Evolutionary conservation across 345 rosid genomes (phyloP), one percentile per base, ranked within the genome.

Genomic region (Hibiscus mutabilis): DNA sequence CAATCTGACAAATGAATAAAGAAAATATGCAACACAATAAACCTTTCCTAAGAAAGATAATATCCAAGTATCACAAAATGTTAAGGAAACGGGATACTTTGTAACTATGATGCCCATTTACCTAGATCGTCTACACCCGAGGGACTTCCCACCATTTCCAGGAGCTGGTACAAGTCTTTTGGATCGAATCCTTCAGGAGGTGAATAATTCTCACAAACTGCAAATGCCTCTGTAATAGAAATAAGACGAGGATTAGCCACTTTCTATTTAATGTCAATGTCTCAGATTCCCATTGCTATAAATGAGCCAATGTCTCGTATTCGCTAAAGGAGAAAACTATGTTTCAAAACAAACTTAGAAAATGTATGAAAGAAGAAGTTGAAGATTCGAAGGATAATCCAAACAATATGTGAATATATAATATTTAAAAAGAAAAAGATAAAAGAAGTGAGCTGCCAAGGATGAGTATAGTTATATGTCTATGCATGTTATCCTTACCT

Each of bases 111-210:
- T 47, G n/a, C 12, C 52, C 52, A 13, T 4, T 49, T 49, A 49
- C 55, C 55, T 49, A 49, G 55, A 16, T 49, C 55, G 5, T 49
- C 55, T 49, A 16, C 55, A 15, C 55, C 55, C 1, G 55, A 49
- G 19, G 55, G 55, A 15, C 55, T 49, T 16, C 55, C 55, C 55
- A 49, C 55, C 55, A 49, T 49, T 16, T 49, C 55, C 55, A 49
- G 6, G 55, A 49, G 55, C n/a, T 78, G 88, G 81, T 92, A 83
- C 75, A 92, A 80, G 70, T 92, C 92, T 82, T 77, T 82, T 8
- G 97, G 91, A 71, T 92, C 84, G 78, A 92, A 92, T 57, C 96
- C 97, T 73, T 84, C 83, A 4, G 55, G 55, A 49, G 55, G 55
- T 49, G 55, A 49, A 49, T 49, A 49, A 49, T 49, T 49, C 55